Evolutionary conservation across 345 rosid genomes (phyloP).

Genomic region (Salix suchowensis): DNA sequence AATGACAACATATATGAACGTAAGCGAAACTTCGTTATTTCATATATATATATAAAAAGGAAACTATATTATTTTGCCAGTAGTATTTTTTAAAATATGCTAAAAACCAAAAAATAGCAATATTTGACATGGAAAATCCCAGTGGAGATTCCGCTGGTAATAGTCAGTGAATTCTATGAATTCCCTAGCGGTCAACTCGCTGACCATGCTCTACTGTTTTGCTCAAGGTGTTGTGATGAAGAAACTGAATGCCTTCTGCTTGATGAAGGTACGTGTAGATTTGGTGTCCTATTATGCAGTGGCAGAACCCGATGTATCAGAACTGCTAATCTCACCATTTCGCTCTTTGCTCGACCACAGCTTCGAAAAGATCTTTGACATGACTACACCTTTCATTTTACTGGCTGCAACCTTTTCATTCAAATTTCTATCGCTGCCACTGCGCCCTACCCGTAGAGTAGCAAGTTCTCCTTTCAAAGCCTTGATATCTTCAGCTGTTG

Average conservation of each 20-base stretch:
- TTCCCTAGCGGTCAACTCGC: no score
- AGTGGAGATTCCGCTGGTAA: no score
- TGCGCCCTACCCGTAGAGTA: constrained; percentile 29
- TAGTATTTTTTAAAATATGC: no score
- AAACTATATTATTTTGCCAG: no score
- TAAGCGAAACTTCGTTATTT: no score
- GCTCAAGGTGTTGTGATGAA: no score
- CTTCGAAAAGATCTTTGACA: constrained; percentile 54
- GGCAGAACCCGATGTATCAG: constrained; percentile 23
- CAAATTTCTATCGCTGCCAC: constrained; percentile 19
- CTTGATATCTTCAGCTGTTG: constrained; percentile 64
- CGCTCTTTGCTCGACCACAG: constrained; percentile 60
- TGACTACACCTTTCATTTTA: constrained; percentile 16
- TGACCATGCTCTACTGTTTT: no score
- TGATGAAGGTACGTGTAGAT: constrained; percentile 57
- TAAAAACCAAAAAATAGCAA: no score
- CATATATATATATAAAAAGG: no score
- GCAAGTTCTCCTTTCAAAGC: constrained; percentile 69
- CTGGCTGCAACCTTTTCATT: constrained; percentile 13
- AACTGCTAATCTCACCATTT: constrained; percentile 57
- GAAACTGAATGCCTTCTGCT: constrained; percentile 59
- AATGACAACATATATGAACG: no score
- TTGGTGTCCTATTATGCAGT: constrained; percentile 26
- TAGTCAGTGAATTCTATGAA: no score
- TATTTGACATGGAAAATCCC: no score